These are phyloP conservation scores for Cryphonectria nitschkei DNA, from an alignment of 2,329 filamentous ascomycete genomes.

Conservation along the genomic window DNA sequence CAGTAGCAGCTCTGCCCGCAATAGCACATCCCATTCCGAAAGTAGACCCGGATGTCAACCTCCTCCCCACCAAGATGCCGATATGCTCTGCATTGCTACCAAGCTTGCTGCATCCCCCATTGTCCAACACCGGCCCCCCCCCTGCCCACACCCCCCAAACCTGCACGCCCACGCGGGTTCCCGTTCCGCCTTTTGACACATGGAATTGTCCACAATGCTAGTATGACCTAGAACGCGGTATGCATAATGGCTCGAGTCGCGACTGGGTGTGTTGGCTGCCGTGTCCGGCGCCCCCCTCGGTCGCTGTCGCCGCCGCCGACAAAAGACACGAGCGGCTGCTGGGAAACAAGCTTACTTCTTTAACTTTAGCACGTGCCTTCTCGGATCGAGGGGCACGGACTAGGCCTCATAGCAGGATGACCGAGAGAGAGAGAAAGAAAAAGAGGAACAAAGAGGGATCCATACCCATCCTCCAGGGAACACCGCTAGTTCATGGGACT, in stretches of 20 bases:
- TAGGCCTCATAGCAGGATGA: not conserved
- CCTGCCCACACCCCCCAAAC: too few relatives aligned
- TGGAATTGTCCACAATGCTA: too few relatives aligned
- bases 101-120: not conserved
- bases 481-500: not conserved
- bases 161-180: not conserved
- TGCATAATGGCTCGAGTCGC: not conserved
- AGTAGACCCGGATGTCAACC: not conserved
- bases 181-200: not conserved
- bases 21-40: not conserved
- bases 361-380: not conserved
- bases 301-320: not conserved
- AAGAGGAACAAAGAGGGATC: not conserved
- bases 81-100: not conserved
- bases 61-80: not conserved
- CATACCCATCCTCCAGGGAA: not conserved
- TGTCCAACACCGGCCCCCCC: too few relatives aligned
- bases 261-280: not conserved
- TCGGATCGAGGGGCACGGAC: not conserved
- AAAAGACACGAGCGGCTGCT: not conserved
- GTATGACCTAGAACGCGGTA: not conserved
- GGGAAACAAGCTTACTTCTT: not conserved
- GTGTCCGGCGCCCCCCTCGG: too few relatives aligned
- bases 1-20: not conserved
- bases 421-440: not conserved